Evolutionary conservation across 805 yeast genomes (phyloP).

Genomic region (Soucietia sequanensis): DNA sequence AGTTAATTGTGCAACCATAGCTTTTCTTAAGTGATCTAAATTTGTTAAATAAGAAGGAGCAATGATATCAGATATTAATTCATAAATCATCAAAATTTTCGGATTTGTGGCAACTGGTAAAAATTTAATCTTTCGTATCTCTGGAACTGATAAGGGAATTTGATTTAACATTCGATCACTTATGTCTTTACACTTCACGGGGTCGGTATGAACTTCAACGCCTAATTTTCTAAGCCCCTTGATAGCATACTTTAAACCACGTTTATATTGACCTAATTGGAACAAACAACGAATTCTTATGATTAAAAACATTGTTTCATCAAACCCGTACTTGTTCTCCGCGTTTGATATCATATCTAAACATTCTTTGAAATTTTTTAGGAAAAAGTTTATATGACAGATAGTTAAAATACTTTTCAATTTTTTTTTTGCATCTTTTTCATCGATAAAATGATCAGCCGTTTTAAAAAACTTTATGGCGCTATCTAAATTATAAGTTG

Average conservation of each 20-base stretch:
- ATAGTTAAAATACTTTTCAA: conserved; percentile 27
- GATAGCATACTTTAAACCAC: conserved; percentile 34
- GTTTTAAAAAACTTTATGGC: conserved; percentile 41
- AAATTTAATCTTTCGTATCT: conserved; percentile 30
- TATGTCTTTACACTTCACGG: conserved; percentile 18
- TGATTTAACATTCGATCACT: conserved; percentile 19
- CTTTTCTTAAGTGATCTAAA: conserved; percentile 23
- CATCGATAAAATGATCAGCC: conserved; percentile 26
- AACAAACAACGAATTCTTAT: conserved; percentile 37
- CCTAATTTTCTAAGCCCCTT: conserved; percentile 35
- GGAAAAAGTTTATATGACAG: conserved; percentile 27
- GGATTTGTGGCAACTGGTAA: conserved; percentile 23
- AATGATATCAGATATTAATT: conserved; percentile 39
- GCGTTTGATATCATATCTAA: conserved; percentile 33
- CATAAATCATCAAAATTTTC: conserved; percentile 31
- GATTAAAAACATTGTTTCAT: conserved; percentile 33
- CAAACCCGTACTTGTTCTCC: conserved; percentile 27
- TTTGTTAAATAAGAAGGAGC: conserved; percentile 29
- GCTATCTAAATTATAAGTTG: conserved; percentile 39
- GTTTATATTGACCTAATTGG: conserved; percentile 24
- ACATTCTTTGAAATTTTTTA: conserved; percentile 32
- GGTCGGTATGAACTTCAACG: conserved; percentile 27
- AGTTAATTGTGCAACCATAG: conserved; percentile 32
- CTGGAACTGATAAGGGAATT: conserved; percentile 39
- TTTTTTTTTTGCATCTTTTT: conserved; percentile 15